Base-by-base conservation (phyloP, 306 rosid species). In the Cucumis melo region DNA sequence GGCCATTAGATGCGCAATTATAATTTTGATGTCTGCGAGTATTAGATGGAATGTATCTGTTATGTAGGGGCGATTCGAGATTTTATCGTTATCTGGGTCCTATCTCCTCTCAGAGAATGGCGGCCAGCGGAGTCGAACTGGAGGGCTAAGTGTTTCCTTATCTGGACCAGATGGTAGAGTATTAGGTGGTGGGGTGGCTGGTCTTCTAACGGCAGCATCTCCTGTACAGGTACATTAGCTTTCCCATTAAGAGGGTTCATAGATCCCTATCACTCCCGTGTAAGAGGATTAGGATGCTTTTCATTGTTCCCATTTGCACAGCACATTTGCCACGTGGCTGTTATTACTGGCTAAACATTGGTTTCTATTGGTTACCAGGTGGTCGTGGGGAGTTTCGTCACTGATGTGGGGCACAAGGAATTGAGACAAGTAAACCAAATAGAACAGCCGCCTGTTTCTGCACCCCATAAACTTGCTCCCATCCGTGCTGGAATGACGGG, bases 1-100 rank as follows among this genome's bases (percentile, higher is more conserved):
- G 6, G 19, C 11, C 65, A 29, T 62, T 62, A 14, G 20, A 61
- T 36, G 72, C 15, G 46, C 48, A 63, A 63, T 41, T 7, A 63
- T 17, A 63, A 63, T 34, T 15, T 63, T 16, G 29, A 51, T 51
- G 56, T 51, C 20, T 51, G 7, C 10, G 34, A 20, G 27, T 38
- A 16, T 10, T 14, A 19, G 51, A 39, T 41, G 34, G 42, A 29
- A 61, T 27, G 29, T 29, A 48, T 71, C 15, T 71, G 62, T 51
- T 79, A 75, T 76, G 78, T 89, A 92, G 98, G 98, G 96, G 36
- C 84, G 89, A 72, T 90, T 81, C 57, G 94, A 90, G 79, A 90
- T 92, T 77, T 76, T 89, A 6, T 81, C 92, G 19, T 89, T 92
- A 17, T 81, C 84, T 29, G 96, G 98, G 39, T 81, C 92, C 13